Evolutionary conservation across 2,329 filamentous ascomycete species (phyloP).

Genomic region (Fusarium paranaense): DNA sequence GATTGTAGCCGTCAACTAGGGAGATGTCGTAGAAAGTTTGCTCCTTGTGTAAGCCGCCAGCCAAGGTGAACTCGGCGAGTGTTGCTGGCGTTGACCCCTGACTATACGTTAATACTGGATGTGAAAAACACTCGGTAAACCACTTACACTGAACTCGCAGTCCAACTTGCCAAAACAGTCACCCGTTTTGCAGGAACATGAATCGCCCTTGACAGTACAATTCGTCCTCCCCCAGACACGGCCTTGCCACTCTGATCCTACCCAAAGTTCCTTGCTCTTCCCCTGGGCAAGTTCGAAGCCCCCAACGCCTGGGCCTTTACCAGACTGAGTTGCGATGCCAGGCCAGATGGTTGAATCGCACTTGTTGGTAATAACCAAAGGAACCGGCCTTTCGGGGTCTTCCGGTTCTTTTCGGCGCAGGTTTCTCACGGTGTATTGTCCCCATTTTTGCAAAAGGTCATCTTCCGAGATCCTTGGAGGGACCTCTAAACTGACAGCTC

Average conservation of each 20-base stretch:
- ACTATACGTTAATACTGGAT: constrained; percentile 3
- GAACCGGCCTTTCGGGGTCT: constrained; percentile 54
- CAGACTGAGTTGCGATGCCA: constrained; percentile 78
- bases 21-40: constrained; percentile 89
- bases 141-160: constrained; percentile 75
- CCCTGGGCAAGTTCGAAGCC: constrained; percentile 76
- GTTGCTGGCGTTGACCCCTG: constrained; percentile 80
- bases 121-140: not conserved
- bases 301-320: constrained; percentile 72
- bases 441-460: constrained; percentile 43
- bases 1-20: constrained; percentile 86
- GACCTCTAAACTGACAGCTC: constrained; percentile 23
- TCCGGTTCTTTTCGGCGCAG: constrained; percentile 30
- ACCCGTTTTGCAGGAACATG: constrained; percentile 77
- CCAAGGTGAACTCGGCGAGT: constrained; percentile 83
- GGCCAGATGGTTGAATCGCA: constrained; percentile 81
- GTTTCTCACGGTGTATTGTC: constrained; percentile 34
- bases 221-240: constrained; percentile 87
- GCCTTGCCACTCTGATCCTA: constrained; percentile 82
- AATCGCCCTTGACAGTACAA: constrained; percentile 78
- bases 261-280: constrained; percentile 69
- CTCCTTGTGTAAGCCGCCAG: constrained; percentile 67
- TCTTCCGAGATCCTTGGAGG: constrained; percentile 41
- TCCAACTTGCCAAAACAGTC: constrained; percentile 79
- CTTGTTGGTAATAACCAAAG: constrained; percentile 77